A percentile compares a stretch with the other conserved stretches of the same genome.
Evolutionary conservation across 2,329 filamentous ascomycete genomes (phyloP).

Genomic region (Diaporthe ilicicola): DNA sequence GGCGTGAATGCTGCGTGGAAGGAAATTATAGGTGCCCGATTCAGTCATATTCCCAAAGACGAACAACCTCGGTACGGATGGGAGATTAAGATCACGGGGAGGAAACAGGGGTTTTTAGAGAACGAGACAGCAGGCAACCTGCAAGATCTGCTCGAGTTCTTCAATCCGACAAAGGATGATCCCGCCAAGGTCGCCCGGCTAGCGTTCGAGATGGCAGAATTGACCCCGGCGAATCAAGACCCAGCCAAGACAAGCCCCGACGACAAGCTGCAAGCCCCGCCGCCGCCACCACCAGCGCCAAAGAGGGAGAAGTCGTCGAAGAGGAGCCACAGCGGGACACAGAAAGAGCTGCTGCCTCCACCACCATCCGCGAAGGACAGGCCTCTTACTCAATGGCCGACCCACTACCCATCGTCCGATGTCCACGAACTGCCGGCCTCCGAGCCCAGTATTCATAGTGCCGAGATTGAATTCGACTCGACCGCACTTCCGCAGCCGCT

Average conservation of each 20-base stretch:
- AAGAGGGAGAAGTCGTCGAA: constrained; percentile 31
- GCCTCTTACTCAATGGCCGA: constrained; percentile 31
- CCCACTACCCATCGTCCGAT: not conserved
- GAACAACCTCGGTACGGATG: constrained; percentile 68
- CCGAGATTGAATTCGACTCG: constrained; percentile 29
- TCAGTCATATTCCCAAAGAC: constrained; percentile 52
- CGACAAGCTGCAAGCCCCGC: constrained; percentile 26
- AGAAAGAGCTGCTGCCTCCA: constrained; percentile 25
- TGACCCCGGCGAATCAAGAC: constrained; percentile 28
- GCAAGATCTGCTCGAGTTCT: constrained; percentile 72
- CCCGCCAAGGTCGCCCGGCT: constrained; percentile 65
- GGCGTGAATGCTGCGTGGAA: constrained; percentile 70
- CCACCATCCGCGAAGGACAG: constrained; percentile 24
- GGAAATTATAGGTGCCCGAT: constrained; percentile 56
- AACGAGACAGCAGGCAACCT: constrained; percentile 70
- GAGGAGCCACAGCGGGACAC: constrained; percentile 24
- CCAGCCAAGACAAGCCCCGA: constrained; percentile 25
- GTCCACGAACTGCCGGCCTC: constrained; percentile 27
- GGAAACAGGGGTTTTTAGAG: constrained; percentile 66
- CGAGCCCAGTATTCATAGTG: constrained; percentile 9
- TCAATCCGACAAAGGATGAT: constrained; percentile 65
- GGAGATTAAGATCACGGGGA: constrained; percentile 64
- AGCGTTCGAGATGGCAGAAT: constrained; percentile 64
- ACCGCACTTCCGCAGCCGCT: constrained; percentile 31
- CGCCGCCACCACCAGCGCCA: constrained; percentile 28